Percentiles rank a stretch among this genome's conserved stretches.
Evolutionary conservation across 2,329 filamentous ascomycete genomes (phyloP).

Genomic region (Sphaerostilbella broomeana): DNA sequence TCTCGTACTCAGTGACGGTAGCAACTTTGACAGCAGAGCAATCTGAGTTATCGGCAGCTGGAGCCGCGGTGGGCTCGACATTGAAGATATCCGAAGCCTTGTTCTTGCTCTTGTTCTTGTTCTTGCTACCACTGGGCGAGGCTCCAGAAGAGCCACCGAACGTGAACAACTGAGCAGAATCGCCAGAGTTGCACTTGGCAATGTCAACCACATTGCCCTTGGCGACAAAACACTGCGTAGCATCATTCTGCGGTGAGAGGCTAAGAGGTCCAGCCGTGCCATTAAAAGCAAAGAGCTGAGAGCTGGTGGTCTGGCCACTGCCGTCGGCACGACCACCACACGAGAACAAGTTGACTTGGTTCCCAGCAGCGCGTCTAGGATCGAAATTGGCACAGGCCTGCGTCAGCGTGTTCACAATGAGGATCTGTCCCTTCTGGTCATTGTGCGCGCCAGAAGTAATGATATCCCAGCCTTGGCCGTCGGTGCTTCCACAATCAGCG

Average conservation of each 20-base stretch:
- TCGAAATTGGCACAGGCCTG: slow-evolving; percentile 56
- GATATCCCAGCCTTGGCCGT: slow-evolving; percentile 41
- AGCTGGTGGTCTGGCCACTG: slow-evolving; percentile 41
- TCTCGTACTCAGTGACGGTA: background rate
- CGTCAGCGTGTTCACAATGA: slow-evolving; percentile 51
- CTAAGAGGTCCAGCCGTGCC: slow-evolving; percentile 35
- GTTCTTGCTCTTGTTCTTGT: background rate
- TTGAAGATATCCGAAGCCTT: background rate
- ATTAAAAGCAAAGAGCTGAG: slow-evolving; percentile 45
- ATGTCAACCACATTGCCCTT: slow-evolving; percentile 38
- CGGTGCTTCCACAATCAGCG: slow-evolving; percentile 35
- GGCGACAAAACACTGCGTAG: slow-evolving; percentile 41
- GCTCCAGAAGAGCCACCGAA: slow-evolving; percentile 17
- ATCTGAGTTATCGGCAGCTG: background rate
- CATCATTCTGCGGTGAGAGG: slow-evolving; percentile 40
- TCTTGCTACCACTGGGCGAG: background rate
- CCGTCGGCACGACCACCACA: slow-evolving; percentile 53
- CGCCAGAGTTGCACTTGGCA: slow-evolving; percentile 34
- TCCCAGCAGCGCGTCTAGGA: slow-evolving; percentile 41
- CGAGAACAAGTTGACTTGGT: slow-evolving; percentile 50
- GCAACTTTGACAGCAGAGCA: slow-evolving; percentile 2
- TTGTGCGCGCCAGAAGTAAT: slow-evolving; percentile 47
- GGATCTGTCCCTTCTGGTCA: slow-evolving; percentile 37
- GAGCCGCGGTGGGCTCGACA: background rate
- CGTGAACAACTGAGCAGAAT: slow-evolving; percentile 38